Conservation (phyloP, 441 rosid species). For the Manihot esculenta region DNA sequence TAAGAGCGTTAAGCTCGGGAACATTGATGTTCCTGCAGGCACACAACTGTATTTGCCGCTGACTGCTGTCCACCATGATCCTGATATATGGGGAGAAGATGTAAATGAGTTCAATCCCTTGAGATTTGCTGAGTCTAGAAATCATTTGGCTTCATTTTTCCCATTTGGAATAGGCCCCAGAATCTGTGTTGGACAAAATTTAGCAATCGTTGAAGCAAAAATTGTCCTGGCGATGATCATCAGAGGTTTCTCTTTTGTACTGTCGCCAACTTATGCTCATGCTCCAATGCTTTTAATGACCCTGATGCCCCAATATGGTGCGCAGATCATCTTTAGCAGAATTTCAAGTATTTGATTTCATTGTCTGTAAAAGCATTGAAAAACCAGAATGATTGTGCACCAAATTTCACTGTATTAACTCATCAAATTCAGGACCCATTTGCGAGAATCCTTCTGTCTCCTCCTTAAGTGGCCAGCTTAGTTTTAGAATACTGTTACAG, state of each 20-base stretch:
- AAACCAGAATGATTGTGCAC: background rate
- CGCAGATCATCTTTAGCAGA: conserved; percentile 55
- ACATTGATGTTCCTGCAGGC: conserved; percentile 53
- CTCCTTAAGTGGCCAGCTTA: too few relatives aligned
- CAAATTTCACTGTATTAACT: background rate
- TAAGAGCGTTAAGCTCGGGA: conserved; percentile 47
- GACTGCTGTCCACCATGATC: conserved; percentile 54
- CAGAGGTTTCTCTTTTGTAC: conserved; percentile 38
- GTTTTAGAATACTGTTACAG: too few relatives aligned
- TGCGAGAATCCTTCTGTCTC: too few relatives aligned
- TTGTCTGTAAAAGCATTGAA: too few relatives aligned
- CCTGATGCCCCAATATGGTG: conserved; percentile 64
- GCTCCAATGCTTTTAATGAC: conserved; percentile 51
- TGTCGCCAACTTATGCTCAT: conserved; percentile 68
- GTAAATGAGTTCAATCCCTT: conserved; percentile 66
- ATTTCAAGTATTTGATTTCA: too few relatives aligned
- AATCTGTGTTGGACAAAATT: conserved; percentile 65
- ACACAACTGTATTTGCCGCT: conserved; percentile 52
- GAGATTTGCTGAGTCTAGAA: conserved; percentile 55
- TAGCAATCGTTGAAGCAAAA: conserved; percentile 60
- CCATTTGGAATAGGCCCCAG: conserved; percentile 81
- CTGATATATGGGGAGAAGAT: conserved; percentile 69
- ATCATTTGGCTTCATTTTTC: conserved; percentile 47
- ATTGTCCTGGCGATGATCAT: conserved; percentile 52
- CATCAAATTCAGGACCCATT: too few relatives aligned